Evolutionary conservation across 2,329 filamentous ascomycete genomes (phyloP).

Genomic region (Xylariaceae sp.): DNA sequence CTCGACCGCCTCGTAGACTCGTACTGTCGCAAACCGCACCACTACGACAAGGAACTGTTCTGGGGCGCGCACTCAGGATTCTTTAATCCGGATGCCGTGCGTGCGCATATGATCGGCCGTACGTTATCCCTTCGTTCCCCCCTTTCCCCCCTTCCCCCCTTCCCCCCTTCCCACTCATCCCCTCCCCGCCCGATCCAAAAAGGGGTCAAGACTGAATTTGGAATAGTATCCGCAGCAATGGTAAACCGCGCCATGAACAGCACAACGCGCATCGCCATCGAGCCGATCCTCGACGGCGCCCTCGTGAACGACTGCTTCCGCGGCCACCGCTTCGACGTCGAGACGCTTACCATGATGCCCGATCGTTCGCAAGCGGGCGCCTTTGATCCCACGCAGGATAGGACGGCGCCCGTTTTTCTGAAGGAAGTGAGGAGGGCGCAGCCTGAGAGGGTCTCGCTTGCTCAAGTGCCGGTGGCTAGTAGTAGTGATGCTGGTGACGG

Average conservation of each 20-base stretch:
- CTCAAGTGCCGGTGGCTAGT: too few relatives aligned
- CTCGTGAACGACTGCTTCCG: too few relatives aligned
- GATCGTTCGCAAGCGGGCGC: not conserved
- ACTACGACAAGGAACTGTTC: not conserved
- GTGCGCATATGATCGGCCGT: constrained; percentile 22
- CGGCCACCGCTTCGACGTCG: not conserved
- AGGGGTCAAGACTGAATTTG: too few relatives aligned
- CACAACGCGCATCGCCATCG: constrained; percentile 19
- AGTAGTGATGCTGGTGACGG: too few relatives aligned
- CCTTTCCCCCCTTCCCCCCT: not conserved
- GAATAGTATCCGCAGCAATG: constrained; percentile 7
- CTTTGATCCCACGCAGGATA: not conserved
- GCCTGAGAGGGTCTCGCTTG: too few relatives aligned
- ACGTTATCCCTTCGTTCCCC: not conserved
- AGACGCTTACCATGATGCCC: constrained; percentile 1
- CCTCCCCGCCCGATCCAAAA: too few relatives aligned
- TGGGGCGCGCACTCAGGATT: constrained; percentile 13
- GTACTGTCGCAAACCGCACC: constrained; percentile 6
- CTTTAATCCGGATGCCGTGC: constrained; percentile 22
- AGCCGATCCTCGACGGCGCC: constrained; percentile 11
- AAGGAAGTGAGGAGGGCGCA: too few relatives aligned
- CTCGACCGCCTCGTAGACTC: constrained; percentile 11
- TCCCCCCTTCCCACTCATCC: too few relatives aligned
- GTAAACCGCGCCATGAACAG: constrained; percentile 14
- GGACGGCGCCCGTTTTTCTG: too few relatives aligned